Base-by-base conservation (phyloP, 2,329 filamentous ascomycete genomes). In the Diaporthe ilicicola region DNA sequence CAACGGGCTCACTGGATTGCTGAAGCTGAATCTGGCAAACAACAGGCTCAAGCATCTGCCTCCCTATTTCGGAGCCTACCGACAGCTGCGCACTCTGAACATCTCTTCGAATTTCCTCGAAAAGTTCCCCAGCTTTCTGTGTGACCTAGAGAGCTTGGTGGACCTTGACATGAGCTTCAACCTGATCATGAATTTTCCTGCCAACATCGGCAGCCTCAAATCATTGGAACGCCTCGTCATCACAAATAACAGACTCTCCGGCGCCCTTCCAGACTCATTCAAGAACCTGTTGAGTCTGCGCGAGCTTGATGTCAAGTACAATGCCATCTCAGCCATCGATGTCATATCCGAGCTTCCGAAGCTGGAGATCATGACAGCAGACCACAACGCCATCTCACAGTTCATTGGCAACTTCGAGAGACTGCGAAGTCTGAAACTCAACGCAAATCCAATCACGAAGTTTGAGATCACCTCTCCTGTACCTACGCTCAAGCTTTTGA, bases 121-220 rank as follows among this genome's bases (percentile, higher is more conserved):
- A 70, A 89, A 89, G 50, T 97, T 99, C 74, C 96, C 96, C 0
- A 86, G 91, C 27, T 97, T 97, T 76, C 85, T 99, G 27, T 95
- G 94, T 80, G 88, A 94, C 29, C 84, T 99, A 24, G 90, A 90
- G 74, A 94, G 92, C 53, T 83, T 99, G 55, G 93, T 97, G 15
- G 95, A 99, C 78, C 88, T 99, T 50, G 96, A 99, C 77, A 90
- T 99, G 78, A 98, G 95, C 79, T 99, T 99, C 88, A 99, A 99
- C 79, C 89, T 91, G 50, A 97, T 99, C 73, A 89, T 89, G 13
- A 88, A 85, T 67, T 84, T 99, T 9, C 94, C 95, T 0, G 90
- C 92, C 17, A 85, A 91, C 73, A 93, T 99, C 74, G 94, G 94
- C 8, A 90, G 90, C 69, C 83, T 99, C 70, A 90, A 87, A 70